phyloP scores from a whole-genome alignment of 2,329 filamentous ascomycete genomes.

The Spiromastix sp. region DNA sequence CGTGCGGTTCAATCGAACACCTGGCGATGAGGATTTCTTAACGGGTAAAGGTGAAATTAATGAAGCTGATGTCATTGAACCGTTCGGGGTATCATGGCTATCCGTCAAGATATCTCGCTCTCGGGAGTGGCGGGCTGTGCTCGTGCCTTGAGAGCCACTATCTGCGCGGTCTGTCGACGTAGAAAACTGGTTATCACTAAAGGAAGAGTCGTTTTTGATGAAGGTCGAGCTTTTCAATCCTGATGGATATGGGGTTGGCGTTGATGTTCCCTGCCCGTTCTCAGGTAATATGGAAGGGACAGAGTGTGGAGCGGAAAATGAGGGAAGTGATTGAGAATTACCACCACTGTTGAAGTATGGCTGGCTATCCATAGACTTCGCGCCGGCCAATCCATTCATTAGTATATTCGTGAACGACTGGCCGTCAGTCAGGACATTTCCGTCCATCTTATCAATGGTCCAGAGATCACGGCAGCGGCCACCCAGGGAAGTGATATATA shows the following conservation, averaged over 20 bases:
- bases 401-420: slow-evolving; percentile 1
- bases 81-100: slow-evolving; percentile 20
- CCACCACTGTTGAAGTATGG: not conserved
- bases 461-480: too few relatives aligned
- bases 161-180: slow-evolving; percentile 4
- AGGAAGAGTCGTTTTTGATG: not conserved
- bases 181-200: not conserved
- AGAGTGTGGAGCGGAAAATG: not conserved
- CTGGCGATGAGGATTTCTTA: slow-evolving; percentile 11
- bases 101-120: slow-evolving; percentile 16
- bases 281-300: not conserved
- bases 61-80: slow-evolving; percentile 21
- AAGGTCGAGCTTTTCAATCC: not conserved
- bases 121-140: slow-evolving; percentile 12
- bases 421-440: not conserved
- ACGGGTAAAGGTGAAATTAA: slow-evolving; percentile 15
- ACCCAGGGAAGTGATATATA: too few relatives aligned
- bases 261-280: not conserved
- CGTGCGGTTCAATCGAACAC: slow-evolving; percentile 9
- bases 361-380: too few relatives aligned
- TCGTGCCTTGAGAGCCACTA: slow-evolving; percentile 13
- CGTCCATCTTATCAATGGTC: too few relatives aligned
- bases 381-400: too few relatives aligned
- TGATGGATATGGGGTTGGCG: not conserved
- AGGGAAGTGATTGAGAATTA: not conserved